Base-by-base conservation (phyloP, 1,284 basidiomycete species). In the Ganoderma meredithae region DNA sequence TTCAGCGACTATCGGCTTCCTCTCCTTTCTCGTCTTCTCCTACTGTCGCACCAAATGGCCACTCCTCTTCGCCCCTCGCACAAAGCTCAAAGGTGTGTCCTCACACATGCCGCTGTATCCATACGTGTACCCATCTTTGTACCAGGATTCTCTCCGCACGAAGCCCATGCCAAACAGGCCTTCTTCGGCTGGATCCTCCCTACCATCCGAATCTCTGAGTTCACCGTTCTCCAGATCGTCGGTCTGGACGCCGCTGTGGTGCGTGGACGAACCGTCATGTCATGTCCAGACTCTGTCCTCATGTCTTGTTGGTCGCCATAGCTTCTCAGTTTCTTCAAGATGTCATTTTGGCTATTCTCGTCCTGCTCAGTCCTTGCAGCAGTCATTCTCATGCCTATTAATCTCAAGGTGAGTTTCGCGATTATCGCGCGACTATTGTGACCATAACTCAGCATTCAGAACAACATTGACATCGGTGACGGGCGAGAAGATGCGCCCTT, bases 111-210 rank as follows among this genome's bases (percentile, higher is more conserved):
- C 17, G 5, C 7, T 8, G 55, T 9, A 60, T 12, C 4, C 13
- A 27, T 13, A 36, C 47, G 27, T n/a, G 36, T 27, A 52, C 71
- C 25, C 59, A 59, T 25, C 71, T 63, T 43, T 9, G 70, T 9
- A 36, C 9, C 75, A 94, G 94, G 91, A 2, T 96, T 97, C 81
- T 95, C 95, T 5, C 94, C 95, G 19, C 93, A 95, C 74, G 94
- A 96, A 79, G 93, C 92, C 0, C 94, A 96, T 76, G 89, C 90
- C 6, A 92, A 93, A 73, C 85, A 88, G 67, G 90, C 92, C 0
- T 94, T 97, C 81, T 96, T 98, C 80, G 95, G 95, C 25, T 99
- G 97, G 97, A 94, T 99, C 71, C 79, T 96, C 71, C 97, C 97
- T 0, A 99, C 97, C 0, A 85, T 98, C 65, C 85, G 87, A 66